phyloP scores from a whole-genome alignment of 2,329 filamentous ascomycete genomes.

The Incumbomyces lentus region DNA sequence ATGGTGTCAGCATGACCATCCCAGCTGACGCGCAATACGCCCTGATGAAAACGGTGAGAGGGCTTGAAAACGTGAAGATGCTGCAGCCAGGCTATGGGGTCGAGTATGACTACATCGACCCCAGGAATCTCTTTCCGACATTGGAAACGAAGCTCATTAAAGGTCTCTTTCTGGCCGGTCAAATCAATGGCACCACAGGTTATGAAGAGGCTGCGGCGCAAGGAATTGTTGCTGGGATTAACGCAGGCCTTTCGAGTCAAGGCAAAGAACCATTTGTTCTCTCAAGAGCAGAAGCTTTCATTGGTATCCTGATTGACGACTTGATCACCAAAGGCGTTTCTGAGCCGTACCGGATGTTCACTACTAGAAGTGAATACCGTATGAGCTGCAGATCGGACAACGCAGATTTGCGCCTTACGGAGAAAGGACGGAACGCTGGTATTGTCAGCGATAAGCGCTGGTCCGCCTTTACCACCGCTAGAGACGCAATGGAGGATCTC shows the following conservation, averaged over 20 bases:
- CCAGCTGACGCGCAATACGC: slow-evolving; percentile 77
- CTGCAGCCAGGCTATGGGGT: slow-evolving; percentile 92
- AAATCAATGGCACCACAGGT: slow-evolving; percentile 96
- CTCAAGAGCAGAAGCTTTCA: slow-evolving; percentile 80
- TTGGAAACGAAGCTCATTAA: slow-evolving; percentile 87
- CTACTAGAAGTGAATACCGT: slow-evolving; percentile 85
- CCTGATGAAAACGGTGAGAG: slow-evolving; percentile 75
- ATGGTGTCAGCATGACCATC: slow-evolving; percentile 94
- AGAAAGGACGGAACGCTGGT: slow-evolving; percentile 63
- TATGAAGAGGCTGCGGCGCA: slow-evolving; percentile 97
- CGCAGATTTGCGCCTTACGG: slow-evolving; percentile 76
- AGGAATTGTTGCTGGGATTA: slow-evolving; percentile 84
- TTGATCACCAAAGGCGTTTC: slow-evolving; percentile 92
- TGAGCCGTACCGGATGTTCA: slow-evolving; percentile 98
- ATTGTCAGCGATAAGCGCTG: slow-evolving; percentile 73
- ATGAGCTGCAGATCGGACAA: slow-evolving; percentile 90
- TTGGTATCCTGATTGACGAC: slow-evolving; percentile 98
- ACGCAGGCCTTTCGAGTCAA: slow-evolving; percentile 72
- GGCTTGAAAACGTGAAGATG: slow-evolving; percentile 82
- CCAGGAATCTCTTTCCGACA: slow-evolving; percentile 73
- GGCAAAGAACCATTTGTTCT: slow-evolving; percentile 57
- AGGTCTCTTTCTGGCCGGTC: slow-evolving; percentile 84
- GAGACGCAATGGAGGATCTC: slow-evolving; percentile 57
- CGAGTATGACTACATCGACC: slow-evolving; percentile 97
- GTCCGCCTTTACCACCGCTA: slow-evolving; percentile 56